Evolutionary conservation across 495 filamentous ascomycete genomes (phyloP).

Genomic region (Penicillium canescens): DNA sequence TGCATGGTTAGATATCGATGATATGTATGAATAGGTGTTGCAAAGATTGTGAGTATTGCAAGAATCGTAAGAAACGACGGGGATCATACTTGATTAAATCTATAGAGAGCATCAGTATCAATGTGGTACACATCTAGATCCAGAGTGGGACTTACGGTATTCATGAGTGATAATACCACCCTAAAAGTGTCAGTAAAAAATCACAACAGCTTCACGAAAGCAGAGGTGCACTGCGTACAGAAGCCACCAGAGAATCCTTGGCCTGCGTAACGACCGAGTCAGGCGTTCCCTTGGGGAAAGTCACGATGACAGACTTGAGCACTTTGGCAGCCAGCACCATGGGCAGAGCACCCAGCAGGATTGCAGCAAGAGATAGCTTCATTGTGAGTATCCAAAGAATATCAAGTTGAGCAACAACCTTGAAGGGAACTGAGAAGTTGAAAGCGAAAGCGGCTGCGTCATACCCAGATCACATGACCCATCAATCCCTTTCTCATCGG

Average conservation of each 20-base stretch:
- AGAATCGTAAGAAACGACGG: not conserved
- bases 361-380: slow-evolving; percentile 52
- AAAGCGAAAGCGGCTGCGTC: slow-evolving; percentile 18
- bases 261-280: slow-evolving; percentile 65
- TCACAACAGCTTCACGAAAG: not conserved
- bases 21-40: too few relatives aligned
- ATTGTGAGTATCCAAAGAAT: slow-evolving; percentile 42
- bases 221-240: slow-evolving; percentile 49
- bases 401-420: not conserved
- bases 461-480: slow-evolving; percentile 25
- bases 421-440: not conserved
- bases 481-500: slow-evolving; percentile 16
- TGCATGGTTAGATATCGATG: slow-evolving; percentile 16
- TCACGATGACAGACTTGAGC: slow-evolving; percentile 75
- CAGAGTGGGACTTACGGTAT: slow-evolving; percentile 43
- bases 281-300: slow-evolving; percentile 72
- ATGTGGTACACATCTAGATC: not conserved
- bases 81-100: slow-evolving; percentile 51
- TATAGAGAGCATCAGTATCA: slow-evolving; percentile 20
- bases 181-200: slow-evolving; percentile 12
- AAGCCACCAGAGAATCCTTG: slow-evolving; percentile 66
- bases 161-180: slow-evolving; percentile 51
- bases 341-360: slow-evolving; percentile 54
- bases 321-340: slow-evolving; percentile 55
- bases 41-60: too few relatives aligned